Conservation (phyloP, 306 rosid genomes). For the Carpinus viminea region DNA sequence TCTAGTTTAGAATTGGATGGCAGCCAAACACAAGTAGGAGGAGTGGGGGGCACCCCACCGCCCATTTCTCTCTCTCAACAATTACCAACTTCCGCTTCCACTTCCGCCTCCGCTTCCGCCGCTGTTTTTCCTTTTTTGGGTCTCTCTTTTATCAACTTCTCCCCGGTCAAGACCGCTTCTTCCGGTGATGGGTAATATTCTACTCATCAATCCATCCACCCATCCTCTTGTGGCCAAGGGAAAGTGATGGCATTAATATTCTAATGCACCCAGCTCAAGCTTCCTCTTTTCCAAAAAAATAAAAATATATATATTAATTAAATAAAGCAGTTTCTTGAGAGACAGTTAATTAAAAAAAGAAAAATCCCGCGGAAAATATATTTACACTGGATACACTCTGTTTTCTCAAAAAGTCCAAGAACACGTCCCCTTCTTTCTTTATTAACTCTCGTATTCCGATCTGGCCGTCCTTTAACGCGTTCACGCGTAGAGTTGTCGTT, state of each 20-base stretch:
- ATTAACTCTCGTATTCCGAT: neutral
- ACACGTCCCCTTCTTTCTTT: neutral
- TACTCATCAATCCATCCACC: no score
- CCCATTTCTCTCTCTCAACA: slow-evolving; percentile 21
- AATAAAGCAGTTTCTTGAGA: no score
- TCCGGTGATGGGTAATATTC: neutral
- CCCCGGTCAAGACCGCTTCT: slow-evolving; percentile 23
- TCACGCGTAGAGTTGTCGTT: slow-evolving; percentile 58
- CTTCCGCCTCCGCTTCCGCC: slow-evolving; percentile 18
- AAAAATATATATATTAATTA: no score
- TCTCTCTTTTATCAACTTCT: slow-evolving; percentile 6
- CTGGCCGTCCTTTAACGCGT: slow-evolving; percentile 55
- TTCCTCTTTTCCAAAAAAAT: no score
- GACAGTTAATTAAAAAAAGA: no score
- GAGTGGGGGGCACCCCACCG: slow-evolving; percentile 6
- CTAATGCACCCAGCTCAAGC: no score
- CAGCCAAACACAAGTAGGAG: neutral
- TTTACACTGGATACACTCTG: neutral
- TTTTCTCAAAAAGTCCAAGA: neutral
- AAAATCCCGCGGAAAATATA: neutral
- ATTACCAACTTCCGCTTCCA: slow-evolving; percentile 10
- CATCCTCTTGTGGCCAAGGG: neutral
- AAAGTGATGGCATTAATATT: no score
- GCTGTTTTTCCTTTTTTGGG: neutral
- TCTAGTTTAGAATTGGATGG: neutral